Conservation (phyloP, 208 protist genomes). For the Lotmaria passim region DNA sequence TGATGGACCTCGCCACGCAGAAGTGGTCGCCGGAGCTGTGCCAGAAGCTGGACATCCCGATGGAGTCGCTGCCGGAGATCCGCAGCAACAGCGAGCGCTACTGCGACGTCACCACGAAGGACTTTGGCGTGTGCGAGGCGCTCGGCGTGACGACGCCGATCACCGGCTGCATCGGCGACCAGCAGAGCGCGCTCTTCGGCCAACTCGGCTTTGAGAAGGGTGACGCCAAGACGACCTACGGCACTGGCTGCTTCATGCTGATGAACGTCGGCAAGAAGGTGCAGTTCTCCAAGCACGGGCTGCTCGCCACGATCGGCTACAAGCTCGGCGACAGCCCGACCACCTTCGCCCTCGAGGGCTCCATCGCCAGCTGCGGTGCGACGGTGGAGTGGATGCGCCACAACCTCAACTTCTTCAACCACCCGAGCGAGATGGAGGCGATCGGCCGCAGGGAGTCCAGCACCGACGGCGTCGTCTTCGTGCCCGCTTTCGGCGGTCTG, state of each 20-base stretch:
- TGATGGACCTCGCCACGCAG: conserved; percentile 96
- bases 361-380: conserved; percentile 92
- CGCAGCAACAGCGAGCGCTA: conserved; percentile 82
- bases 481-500: conserved; percentile 98
- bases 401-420: conserved; percentile 90
- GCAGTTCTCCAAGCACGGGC: conserved; percentile 88
- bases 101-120: conserved; percentile 44
- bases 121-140: conserved; percentile 36
- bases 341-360: conserved; percentile 90
- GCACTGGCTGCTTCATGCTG: conserved; percentile 98
- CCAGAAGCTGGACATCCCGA: conserved; percentile 82
- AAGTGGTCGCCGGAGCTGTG: conserved; percentile 94
- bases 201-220: conserved; percentile 93
- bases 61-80: conserved; percentile 91
- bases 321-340: conserved; percentile 79
- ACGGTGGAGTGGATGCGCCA: conserved; percentile 95
- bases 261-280: conserved; percentile 94
- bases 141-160: conserved; percentile 62
- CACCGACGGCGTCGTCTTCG: conserved; percentile 94
- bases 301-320: conserved; percentile 97
- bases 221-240: conserved; percentile 97
- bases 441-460: conserved; percentile 54
- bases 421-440: conserved; percentile 67
- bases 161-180: conserved; percentile 95
- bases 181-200: conserved; percentile 97